Base-by-base conservation (phyloP, 1,284 basidiomycete species). In the Puccinia horiana region DNA sequence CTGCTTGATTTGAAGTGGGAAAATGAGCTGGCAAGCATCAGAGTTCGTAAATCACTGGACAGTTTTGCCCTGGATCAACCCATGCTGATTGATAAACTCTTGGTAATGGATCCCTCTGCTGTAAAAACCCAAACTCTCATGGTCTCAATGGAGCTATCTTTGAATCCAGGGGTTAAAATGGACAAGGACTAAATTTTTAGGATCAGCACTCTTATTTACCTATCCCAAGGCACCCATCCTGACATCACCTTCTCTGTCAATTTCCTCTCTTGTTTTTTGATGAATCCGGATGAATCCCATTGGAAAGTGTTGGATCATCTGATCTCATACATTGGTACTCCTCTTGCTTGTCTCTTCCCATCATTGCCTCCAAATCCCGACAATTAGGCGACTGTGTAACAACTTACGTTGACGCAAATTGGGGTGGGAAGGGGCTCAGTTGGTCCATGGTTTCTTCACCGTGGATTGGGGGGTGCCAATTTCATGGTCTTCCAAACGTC, bases 1-100 rank as follows among this genome's bases (percentile, higher is more conserved):
- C 6, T 49, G 47, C 26, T 78, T 40, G 44, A 67, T 47, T 23
- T 78, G 3, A 78, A 69, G 52, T 78, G 76, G 76, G 61, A 67
- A 16, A 1, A 6, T 1, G 20, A 67, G 11, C n/a, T 78, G 20
- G 63, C 47, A 4, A 65, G 47, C 35, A 78, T 78, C 14, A 63
- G 35, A 26, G 76, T 77, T 8, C 35, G 29, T 49, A 14, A 67
- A 12, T 11, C 20, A 1, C n/a, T 29, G 14, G 40, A 26, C 11
- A 52, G 35, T 12, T 77, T 77, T 49, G 3, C 1, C 5, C 42
- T 67, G 2, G 23, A 42, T n/a, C 56, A 67, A 32, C 61, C 37
- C 8, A 42, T 42, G 26, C 58, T 77, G 1, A 75, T 75, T 37
- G 26, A 56, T 16, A 61, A 77, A 47, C 11, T 77, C 1, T 16